Conservation (phyloP, 75 land plant species). For the Pinus taeda region DNA sequence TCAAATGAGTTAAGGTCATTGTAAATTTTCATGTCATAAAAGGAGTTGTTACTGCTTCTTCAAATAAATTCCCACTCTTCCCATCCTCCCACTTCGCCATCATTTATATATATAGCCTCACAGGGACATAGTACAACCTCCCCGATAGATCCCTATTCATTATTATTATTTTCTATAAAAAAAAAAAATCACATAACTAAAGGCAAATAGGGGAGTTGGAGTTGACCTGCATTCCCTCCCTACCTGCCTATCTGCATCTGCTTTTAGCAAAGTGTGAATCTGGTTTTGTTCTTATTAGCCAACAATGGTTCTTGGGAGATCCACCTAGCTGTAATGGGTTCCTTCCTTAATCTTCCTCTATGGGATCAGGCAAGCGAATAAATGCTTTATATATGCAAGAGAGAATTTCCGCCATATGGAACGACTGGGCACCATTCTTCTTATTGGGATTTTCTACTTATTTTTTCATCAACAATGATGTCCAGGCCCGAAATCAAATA, state of each 20-base stretch:
- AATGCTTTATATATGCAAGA: background rate
- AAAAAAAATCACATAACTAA: background rate
- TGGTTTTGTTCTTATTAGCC: background rate
- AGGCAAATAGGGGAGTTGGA: constrained; percentile 3
- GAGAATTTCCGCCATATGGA: background rate
- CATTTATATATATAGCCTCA: too few relatives aligned
- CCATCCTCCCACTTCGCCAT: too few relatives aligned
- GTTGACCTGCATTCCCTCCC: too few relatives aligned
- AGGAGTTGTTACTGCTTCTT: too few relatives aligned
- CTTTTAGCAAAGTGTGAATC: constrained; percentile 1
- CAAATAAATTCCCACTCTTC: too few relatives aligned
- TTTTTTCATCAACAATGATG: background rate
- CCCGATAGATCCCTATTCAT: background rate
- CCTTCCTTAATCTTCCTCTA: background rate
- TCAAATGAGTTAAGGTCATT: too few relatives aligned
- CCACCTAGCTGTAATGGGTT: background rate
- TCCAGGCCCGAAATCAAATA: constrained; percentile 4
- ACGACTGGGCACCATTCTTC: background rate
- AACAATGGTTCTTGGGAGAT: background rate
- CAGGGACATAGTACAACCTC: background rate
- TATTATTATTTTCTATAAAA: too few relatives aligned
- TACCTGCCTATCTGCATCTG: background rate
- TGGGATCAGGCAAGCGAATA: background rate
- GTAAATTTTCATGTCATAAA: too few relatives aligned
- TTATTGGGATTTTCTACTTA: constrained; percentile 4